phyloP scores from a whole-genome alignment of 2,329 filamentous ascomycete genomes.

The Drechslera avenae region DNA sequence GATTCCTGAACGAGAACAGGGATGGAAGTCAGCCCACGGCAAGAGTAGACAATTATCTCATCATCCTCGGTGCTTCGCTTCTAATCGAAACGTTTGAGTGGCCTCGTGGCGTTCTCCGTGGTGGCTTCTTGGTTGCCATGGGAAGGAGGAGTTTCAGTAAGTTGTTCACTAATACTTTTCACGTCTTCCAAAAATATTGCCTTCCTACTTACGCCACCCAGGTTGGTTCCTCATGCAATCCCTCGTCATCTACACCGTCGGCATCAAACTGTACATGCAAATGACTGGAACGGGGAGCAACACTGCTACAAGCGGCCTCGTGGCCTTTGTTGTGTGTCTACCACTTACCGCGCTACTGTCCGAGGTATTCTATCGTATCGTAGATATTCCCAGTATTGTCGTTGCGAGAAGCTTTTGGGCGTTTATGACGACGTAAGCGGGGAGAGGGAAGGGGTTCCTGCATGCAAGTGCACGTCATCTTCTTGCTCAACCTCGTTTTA shows the following conservation, averaged over 20 bases:
- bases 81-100: slow-evolving; percentile 49
- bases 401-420: slow-evolving; percentile 29
- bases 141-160: slow-evolving; percentile 54
- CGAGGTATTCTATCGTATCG: slow-evolving; percentile 38
- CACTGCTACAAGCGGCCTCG: slow-evolving; percentile 21
- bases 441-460: not conserved
- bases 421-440: slow-evolving; percentile 30
- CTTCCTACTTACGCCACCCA: slow-evolving; percentile 30
- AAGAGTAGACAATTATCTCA: slow-evolving; percentile 52
- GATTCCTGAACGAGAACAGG: slow-evolving; percentile 44
- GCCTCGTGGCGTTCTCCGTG: slow-evolving; percentile 46
- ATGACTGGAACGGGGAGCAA: slow-evolving; percentile 22
- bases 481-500: not conserved
- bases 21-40: slow-evolving; percentile 46
- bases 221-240: slow-evolving; percentile 52
- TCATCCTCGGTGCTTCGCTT: slow-evolving; percentile 51
- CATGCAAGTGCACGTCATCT: not conserved
- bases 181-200: not conserved
- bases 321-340: slow-evolving; percentile 33
- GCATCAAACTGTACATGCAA: slow-evolving; percentile 54
- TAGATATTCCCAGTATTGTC: slow-evolving; percentile 43
- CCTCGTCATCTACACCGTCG: slow-evolving; percentile 50
- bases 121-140: slow-evolving; percentile 44
- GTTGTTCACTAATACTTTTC: slow-evolving; percentile 18
- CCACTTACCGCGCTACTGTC: slow-evolving; percentile 24